Conservation (phyloP, 1,284 basidiomycete species). For the Ceratobasidium sp. region DNA sequence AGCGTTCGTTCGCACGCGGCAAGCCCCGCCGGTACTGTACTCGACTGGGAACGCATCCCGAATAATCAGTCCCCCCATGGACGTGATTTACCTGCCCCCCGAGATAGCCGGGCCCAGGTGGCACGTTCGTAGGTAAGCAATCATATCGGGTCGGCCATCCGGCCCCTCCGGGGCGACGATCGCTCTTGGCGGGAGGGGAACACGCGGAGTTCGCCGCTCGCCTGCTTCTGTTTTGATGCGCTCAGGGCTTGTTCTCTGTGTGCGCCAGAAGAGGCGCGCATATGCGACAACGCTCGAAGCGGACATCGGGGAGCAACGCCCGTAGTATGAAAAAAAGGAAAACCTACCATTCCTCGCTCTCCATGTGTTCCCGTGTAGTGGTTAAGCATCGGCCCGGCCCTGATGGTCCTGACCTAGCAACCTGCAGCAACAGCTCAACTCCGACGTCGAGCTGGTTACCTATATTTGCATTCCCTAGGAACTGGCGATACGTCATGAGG, state of each 20-base stretch:
- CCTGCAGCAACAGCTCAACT: neutral
- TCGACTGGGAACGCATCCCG: neutral
- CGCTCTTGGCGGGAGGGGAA: no score
- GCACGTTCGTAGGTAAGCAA: neutral
- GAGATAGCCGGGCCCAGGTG: neutral
- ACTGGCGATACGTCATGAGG: neutral
- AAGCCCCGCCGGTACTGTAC: slow-evolving; percentile 13
- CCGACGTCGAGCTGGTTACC: neutral
- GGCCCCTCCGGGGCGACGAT: neutral
- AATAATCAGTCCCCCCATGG: neutral
- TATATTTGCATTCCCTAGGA: neutral
- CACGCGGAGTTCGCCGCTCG: neutral
- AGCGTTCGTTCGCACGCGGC: slow-evolving; percentile 15
- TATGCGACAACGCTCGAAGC: neutral
- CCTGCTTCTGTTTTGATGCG: neutral
- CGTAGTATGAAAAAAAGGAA: no score
- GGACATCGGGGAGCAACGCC: slow-evolving; percentile 10
- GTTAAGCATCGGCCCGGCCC: neutral
- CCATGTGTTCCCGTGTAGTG: neutral
- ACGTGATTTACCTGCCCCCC: neutral
- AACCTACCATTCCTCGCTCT: neutral
- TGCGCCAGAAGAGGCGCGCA: neutral
- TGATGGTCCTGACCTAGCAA: slow-evolving; percentile 18
- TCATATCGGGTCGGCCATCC: neutral
- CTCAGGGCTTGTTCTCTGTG: neutral